Base-by-base conservation (phyloP, 768 basidiomycete species). In the Mycena vulgaris region DNA sequence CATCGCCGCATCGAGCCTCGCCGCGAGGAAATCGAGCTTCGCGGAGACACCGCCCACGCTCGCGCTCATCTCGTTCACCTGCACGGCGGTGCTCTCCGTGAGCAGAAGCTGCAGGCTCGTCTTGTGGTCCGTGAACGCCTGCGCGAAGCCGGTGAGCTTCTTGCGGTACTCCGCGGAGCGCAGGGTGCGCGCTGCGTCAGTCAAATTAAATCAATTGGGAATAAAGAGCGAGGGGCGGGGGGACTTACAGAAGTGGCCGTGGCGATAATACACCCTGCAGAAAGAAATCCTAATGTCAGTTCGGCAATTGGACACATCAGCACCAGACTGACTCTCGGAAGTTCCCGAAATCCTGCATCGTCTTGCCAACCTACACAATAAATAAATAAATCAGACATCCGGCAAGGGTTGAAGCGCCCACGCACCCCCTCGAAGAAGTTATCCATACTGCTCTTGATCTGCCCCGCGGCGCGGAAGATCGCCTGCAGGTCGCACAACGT, bases 311-410 rank as follows among this genome's bases (percentile, higher is more conserved):
- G n/a, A n/a, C n/a, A n/a, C n/a, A n/a, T n/a, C n/a, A n/a, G n/a
- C n/a, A n/a, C 21, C 56, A 6, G 39, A 39, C 39, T 39, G 7
- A 77, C 76, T 76, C 74, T 30, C 76, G 72, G 40, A 77, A 77
- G 31, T 77, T 77, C 2, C 76, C 76, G 58, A 74, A 70, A 45
- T 70, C 66, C 10, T 68, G 28, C 30, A 66, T 73, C 21, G 72
- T 73, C 45, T 58, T 33, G 4, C 45, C 45, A n/a, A n/a, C n/a
- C n/a, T n/a, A n/a, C n/a, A n/a, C n/a, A n/a, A n/a, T n/a, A n/a
- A n/a, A n/a, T n/a, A n/a, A n/a, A n/a, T n/a, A n/a, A n/a, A n/a
- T n/a, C n/a, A n/a, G n/a, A n/a, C n/a, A n/a, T n/a, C n/a, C n/a
- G n/a, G n/a, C n/a, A n/a, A n/a, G n/a, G n/a, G n/a, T n/a, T n/a